Base-by-base conservation (phyloP, 2,329 filamentous ascomycete genomes). In the Cercospora nicotianae region DNA sequence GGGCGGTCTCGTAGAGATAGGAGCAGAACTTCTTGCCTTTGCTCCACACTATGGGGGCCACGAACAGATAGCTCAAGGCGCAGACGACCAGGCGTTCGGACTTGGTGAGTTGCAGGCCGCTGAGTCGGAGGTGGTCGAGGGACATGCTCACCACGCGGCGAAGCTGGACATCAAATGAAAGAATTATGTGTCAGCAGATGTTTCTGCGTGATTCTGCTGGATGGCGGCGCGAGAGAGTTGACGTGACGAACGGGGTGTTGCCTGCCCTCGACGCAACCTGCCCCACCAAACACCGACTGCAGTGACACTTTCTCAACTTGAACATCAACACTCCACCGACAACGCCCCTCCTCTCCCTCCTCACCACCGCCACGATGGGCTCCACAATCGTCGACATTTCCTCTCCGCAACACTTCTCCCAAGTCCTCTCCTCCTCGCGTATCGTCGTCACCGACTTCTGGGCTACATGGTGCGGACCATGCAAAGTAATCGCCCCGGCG, bases 381-480 rank as follows among this genome's bases (percentile, higher is more conserved):
- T 79, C 80, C 67, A 79, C 79, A 7, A 64, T 64, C 23, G 78
- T 83, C 53, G 74, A 80, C 67, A 81, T 83, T 68, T 76, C 79
- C 48, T 83, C 81, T 58, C 78, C 81, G 12, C 42, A 65, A 26
- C 89, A 94, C 77, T 90, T 96, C 75, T 86, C 84, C 74, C 81
- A 82, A 33, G 81, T 95, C 69, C 85, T 97, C 69, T 86, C 86
- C 69, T 88, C 86, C 65, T 93, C 91, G 36, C 88, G 87, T 72
- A 87, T 97, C 68, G 92, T 98, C 51, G 90, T 98, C 64, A 89
- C 90, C 76, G 92, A 97, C 82, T 97, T 97, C 85, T 94, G 92
- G 76, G 92, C 93, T 75, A 90, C 92, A 76, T 95, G 91, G 90
- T 96, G 91, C 77, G 89, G 84, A 36, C 91, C 93, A 76, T 96